These are phyloP conservation scores for Brettanomyces sp. DNA, from an alignment of 805 yeast species.

Conservation along the genomic window DNA sequence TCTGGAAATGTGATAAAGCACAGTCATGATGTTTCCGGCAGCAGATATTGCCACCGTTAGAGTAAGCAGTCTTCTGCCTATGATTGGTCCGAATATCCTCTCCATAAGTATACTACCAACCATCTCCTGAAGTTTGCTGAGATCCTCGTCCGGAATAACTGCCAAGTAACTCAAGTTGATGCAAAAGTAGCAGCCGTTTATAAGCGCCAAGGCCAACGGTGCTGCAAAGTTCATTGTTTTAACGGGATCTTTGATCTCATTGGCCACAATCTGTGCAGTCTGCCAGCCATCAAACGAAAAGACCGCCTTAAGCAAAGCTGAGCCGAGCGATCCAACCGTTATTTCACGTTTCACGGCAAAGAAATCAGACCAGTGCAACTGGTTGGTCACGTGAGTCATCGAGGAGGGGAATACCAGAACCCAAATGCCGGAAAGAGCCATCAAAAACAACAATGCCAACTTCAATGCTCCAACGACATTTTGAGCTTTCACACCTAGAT, in stretches of 20 bases:
- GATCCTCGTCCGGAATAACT: slow-evolving; percentile 40
- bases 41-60: slow-evolving; percentile 44
- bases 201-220: slow-evolving; percentile 34
- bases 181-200: slow-evolving; percentile 36
- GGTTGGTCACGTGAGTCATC: slow-evolving; percentile 33
- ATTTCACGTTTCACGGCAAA: slow-evolving; percentile 23
- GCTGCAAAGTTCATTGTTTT: slow-evolving; percentile 44
- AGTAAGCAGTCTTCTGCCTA: slow-evolving; percentile 40
- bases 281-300: slow-evolving; percentile 51
- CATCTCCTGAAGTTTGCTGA: slow-evolving; percentile 36
- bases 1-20: slow-evolving; percentile 42
- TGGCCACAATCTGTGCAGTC: slow-evolving; percentile 43
- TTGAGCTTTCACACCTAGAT: slow-evolving; percentile 53
- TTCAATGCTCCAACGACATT: slow-evolving; percentile 57
- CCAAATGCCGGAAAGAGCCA: slow-evolving; percentile 52
- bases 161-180: slow-evolving; percentile 42
- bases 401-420: slow-evolving; percentile 39
- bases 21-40: slow-evolving; percentile 49
- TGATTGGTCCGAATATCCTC: slow-evolving; percentile 36
- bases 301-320: slow-evolving; percentile 42
- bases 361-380: slow-evolving; percentile 23
- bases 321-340: slow-evolving; percentile 33
- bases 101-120: slow-evolving; percentile 46
- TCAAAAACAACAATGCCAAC: slow-evolving; percentile 40
- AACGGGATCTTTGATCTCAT: slow-evolving; percentile 44